These are phyloP conservation scores for Erodium chrysanthum DNA, from an alignment of 441 rosid species.

Conservation along the genomic window DNA sequence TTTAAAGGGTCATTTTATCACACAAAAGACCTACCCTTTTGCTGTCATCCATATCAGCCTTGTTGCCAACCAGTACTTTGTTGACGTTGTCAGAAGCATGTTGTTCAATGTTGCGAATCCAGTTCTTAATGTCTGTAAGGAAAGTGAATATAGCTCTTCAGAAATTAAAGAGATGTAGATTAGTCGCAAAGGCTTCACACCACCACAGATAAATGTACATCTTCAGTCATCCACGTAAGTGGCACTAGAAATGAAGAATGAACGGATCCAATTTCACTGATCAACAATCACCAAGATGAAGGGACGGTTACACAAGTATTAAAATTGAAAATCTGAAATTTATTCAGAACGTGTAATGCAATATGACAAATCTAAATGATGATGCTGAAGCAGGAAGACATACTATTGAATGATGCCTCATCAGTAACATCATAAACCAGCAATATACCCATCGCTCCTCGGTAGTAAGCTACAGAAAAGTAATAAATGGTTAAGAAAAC, in stretches of 20 bases:
- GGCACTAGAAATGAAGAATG: constrained; percentile 6
- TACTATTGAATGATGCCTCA: constrained; percentile 94
- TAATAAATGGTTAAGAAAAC: not conserved
- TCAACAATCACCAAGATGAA: not conserved
- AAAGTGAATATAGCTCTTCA: not conserved
- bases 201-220: not conserved
- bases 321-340: not conserved
- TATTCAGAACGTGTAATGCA: not conserved
- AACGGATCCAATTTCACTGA: constrained; percentile 5
- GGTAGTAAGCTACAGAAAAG: constrained; percentile 62
- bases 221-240: constrained; percentile 9
- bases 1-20: constrained; percentile 8
- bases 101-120: constrained; percentile 84
- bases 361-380: constrained; percentile 10
- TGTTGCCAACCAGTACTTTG: constrained; percentile 82
- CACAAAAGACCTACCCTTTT: constrained; percentile 38
- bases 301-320: not conserved
- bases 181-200: not conserved
- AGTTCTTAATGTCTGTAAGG: constrained; percentile 58
- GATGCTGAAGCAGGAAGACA: not conserved
- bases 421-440: constrained; percentile 92
- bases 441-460: constrained; percentile 94
- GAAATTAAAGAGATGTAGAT: not conserved
- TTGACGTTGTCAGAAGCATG: constrained; percentile 81
- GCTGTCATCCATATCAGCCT: constrained; percentile 93